Base-by-base conservation (phyloP, 164 flowering plant species). In the Kingdonia uniflora region DNA sequence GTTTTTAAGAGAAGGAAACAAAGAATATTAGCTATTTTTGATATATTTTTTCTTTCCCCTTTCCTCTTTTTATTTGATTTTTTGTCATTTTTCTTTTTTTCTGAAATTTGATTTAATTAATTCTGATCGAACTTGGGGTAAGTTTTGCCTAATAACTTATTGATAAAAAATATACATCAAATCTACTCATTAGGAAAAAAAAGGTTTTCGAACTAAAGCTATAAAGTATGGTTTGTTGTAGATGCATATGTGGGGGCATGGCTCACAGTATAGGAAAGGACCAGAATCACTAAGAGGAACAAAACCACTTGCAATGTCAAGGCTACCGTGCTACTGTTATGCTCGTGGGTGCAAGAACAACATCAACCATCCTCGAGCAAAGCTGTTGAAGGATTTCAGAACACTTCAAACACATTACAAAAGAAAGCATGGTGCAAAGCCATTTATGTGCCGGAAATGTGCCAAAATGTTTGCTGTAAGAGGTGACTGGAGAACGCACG, bases 231-330 rank as follows among this genome's bases (percentile, higher is more conserved):
- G n/a, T n/a, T 57, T 57, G 11, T 19, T 52, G 35, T 70, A 84
- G 94, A 84, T 84, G 94, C 94, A 84, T 56, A 84, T 82, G 94
- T 84, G 88, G 94, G 88, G 94, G 45, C 88, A 84, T 56, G 94
- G 94, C 49, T 81, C 88, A 10, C 78, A 81, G 51, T 84, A 68
- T 42, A 73, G 94, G 39, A 81, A 74, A 69, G 88, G 94, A 43
- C 78, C 94, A 13, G 94, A 81, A 19, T 84, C 94, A 0, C 84
- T 84, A 1, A 74, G 67, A 67, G 88, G 94, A 22, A 72, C 82
- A 23, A 85, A 80, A 50, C 88, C 94, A 57, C 73, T 84, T 11
- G 80, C 81, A 57, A 81, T 84, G 84, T 73, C 82, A 57, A 75
- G 87, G 74, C 68, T 84, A 19, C 87, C 92, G 29, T 84, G 92